These are phyloP conservation scores for Turnera subulata DNA, from an alignment of 345 rosid species.

Conservation along the genomic window DNA sequence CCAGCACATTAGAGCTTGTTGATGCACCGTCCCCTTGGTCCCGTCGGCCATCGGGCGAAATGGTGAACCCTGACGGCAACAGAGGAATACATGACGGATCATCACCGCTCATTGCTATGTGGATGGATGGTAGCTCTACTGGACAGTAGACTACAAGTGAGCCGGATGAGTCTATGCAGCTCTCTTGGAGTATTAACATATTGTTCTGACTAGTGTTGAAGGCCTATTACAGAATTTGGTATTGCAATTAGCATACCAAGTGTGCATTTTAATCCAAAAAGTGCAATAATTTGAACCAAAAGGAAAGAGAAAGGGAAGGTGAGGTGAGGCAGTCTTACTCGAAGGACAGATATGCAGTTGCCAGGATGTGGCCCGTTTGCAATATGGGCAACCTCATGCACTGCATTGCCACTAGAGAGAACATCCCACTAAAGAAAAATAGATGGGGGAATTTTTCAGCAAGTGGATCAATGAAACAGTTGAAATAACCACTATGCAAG, in stretches of 20 bases:
- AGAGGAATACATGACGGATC: constrained; percentile 83
- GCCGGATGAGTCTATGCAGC: constrained; percentile 82
- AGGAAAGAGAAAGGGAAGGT: neutral
- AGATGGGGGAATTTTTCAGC: neutral
- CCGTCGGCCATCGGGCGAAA: constrained; percentile 59
- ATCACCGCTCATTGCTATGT: constrained; percentile 91
- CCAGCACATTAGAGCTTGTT: constrained; percentile 45
- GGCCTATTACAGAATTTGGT: constrained; percentile 41
- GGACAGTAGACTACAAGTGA: constrained; percentile 83
- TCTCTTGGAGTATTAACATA: constrained; percentile 94
- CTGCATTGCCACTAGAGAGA: constrained; percentile 78
- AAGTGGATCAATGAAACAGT: neutral
- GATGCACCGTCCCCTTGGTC: constrained; percentile 65
- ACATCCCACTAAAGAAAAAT: constrained; percentile 77
- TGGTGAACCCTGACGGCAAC: constrained; percentile 90
- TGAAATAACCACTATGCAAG: too few relatives aligned
- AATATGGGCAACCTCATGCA: constrained; percentile 91
- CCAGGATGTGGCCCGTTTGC: constrained; percentile 89
- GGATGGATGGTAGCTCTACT: constrained; percentile 70
- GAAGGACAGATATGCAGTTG: constrained; percentile 86
- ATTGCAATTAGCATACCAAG: neutral
- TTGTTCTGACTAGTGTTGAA: constrained; percentile 70
- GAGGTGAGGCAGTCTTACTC: too few relatives aligned
- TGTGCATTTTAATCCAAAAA: neutral
- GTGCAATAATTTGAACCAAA: neutral